phyloP scores from a whole-genome alignment of 768 basidiomycete genomes.

The Lepiota subincarnata region DNA sequence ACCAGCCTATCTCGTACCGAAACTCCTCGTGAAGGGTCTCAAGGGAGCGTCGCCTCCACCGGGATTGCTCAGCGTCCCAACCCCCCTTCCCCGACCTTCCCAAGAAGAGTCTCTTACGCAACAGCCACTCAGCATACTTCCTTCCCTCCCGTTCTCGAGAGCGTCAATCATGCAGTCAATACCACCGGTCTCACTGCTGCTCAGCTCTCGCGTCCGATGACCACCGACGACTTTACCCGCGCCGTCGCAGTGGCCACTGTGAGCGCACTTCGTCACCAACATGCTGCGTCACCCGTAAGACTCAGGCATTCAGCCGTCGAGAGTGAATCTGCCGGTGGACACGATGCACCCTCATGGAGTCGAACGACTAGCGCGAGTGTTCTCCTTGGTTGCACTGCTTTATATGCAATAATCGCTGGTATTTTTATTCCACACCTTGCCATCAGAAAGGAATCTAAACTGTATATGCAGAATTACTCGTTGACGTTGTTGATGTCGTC shows the following conservation, averaged over 20 bases:
- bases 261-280: conserved; percentile 81
- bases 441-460: background rate
- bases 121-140: conserved; percentile 27
- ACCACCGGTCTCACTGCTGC: conserved; percentile 45
- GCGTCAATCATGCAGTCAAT: conserved; percentile 75
- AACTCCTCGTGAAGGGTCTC: conserved; percentile 30
- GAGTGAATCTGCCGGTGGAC: conserved; percentile 49
- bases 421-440: conserved; percentile 21
- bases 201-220: conserved; percentile 62
- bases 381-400: conserved; percentile 79
- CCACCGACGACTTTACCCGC: conserved; percentile 85
- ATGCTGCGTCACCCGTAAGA: conserved; percentile 42
- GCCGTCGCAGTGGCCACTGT: conserved; percentile 95
- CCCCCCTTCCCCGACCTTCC: conserved; percentile 39
- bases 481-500: conserved; percentile 94
- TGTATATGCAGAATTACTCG: conserved; percentile 67
- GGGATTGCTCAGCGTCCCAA: conserved; percentile 6
- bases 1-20: conserved; percentile 34
- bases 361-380: conserved; percentile 86
- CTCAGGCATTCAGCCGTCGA: conserved; percentile 40
- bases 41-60: conserved; percentile 1
- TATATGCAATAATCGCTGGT: conserved; percentile 97
- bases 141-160: conserved; percentile 68
- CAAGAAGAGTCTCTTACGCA: conserved; percentile 57
- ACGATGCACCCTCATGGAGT: conserved; percentile 97